Evolutionary conservation across 1,139 yeast species (phyloP), one percentile per base, ranked within the genome.

Genomic region (Pichia sp.): DNA sequence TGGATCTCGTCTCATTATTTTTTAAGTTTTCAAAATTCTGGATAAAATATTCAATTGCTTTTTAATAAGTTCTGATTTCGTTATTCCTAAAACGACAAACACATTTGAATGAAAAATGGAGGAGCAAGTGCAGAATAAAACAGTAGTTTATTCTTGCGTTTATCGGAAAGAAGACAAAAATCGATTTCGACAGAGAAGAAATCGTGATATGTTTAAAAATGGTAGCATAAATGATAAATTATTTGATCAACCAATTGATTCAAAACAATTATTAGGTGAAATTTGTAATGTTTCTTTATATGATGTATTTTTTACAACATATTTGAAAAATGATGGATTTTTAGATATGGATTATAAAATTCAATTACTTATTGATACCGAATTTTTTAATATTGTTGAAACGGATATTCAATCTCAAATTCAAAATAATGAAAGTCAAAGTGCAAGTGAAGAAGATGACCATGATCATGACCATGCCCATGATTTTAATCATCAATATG

Each of bases 281-380:
- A 39, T 48, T 2, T 45, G 47, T 28, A 43, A 39, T 37, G 8
- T 42, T 7, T 31, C 40, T 9, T 3, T 47, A 6, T 33, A 30
- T 2, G 45, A 50, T 7, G 40, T 48, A 2, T 40, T 18, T 9
- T 50, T 50, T 18, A 18, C 39, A 9, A 39, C 31, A 2, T 50
- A 50, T 28, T 39, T 40, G 28, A 50, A 50, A 18, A 34, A 26
- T 26, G 32, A 31, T 5, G 50, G 34, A 25, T 30, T 10, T 27
- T 1, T 27, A 3, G 44, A 38, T 8, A 28, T 28, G 10, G 49
- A 45, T 33, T 50, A 50, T 32, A 45, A 44, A 10, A 25, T 41
- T 10, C 45, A 42, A 8, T 30, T 50, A 9, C 27, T 50, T n/a
- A 32, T 50, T 5, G 53, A 50, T 33, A 48, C 53, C 1, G 42